Conservation (phyloP, 495 filamentous ascomycete species). For the Aspergillus ellipticus region DNA sequence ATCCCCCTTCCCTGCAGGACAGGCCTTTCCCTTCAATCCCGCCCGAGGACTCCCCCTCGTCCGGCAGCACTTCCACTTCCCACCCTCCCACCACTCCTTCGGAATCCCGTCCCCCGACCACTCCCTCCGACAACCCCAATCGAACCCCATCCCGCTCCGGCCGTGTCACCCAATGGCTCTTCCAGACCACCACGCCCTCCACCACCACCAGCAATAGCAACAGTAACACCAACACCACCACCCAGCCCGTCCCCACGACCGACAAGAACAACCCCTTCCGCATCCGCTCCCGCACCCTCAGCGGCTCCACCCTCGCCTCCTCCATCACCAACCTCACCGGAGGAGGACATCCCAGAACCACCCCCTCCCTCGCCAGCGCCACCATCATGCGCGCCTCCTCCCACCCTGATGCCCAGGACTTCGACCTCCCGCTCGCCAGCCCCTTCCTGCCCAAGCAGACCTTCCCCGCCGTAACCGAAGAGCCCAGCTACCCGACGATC, state of each 20-base stretch:
- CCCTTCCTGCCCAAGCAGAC: slow-evolving; percentile 9
- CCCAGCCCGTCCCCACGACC: slow-evolving; percentile 13
- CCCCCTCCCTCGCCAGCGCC: slow-evolving; percentile 28
- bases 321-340: slow-evolving; percentile 24
- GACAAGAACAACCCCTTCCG: slow-evolving; percentile 25
- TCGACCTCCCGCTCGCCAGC: slow-evolving; percentile 18
- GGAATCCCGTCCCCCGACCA: slow-evolving; percentile 16
- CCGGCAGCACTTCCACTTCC: slow-evolving; percentile 1
- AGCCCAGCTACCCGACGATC: slow-evolving; percentile 23
- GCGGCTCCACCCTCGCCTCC: slow-evolving; percentile 38
- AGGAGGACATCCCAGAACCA: slow-evolving; percentile 15
- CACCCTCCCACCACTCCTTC: slow-evolving; percentile 14
- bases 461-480: slow-evolving; percentile 2
- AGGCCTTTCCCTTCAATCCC: slow-evolving; percentile 16
- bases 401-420: slow-evolving; percentile 21
- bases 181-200: slow-evolving; percentile 17
- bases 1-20: slow-evolving; percentile 12
- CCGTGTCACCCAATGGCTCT: slow-evolving; percentile 36
- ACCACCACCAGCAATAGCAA: no score
- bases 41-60: neutral
- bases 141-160: slow-evolving; percentile 21
- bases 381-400: slow-evolving; percentile 28
- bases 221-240: slow-evolving; percentile 3
- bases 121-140: slow-evolving; percentile 17
- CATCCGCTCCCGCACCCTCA: slow-evolving; percentile 38